These are phyloP conservation scores for Suhomyces panamericanus DNA, from an alignment of 1,139 yeast species.

Conservation along the genomic window DNA sequence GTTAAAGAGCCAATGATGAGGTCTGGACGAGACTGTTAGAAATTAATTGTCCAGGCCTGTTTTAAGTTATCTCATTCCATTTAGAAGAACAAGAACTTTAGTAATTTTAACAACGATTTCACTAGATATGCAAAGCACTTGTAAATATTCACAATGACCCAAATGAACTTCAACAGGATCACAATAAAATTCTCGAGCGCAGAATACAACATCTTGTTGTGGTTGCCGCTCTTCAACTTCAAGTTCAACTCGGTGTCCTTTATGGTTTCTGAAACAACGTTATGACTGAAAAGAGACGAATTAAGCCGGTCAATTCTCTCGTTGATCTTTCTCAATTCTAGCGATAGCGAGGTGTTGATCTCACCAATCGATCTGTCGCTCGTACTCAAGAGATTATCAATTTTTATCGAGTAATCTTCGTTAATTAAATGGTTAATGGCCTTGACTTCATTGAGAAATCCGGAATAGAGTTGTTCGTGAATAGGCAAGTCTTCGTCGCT, in stretches of 20 bases:
- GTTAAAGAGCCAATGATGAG: background rate
- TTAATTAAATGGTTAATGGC: constrained; percentile 41
- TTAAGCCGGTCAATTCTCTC: constrained; percentile 66
- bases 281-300: constrained; percentile 28
- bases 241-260: constrained; percentile 22
- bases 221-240: constrained; percentile 28
- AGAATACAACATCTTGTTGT: constrained; percentile 40
- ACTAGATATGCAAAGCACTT: constrained; percentile 39
- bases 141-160: constrained; percentile 68
- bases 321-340: constrained; percentile 68
- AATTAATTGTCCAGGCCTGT: no score
- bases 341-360: constrained; percentile 74
- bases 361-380: constrained; percentile 81
- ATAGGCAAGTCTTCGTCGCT: constrained; percentile 40
- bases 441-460: constrained; percentile 37
- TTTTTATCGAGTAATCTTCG: constrained; percentile 47
- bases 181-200: constrained; percentile 53
- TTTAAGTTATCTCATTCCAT: no score
- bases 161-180: constrained; percentile 61
- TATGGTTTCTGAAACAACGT: constrained; percentile 25
- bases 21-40: no score
- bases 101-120: constrained; percentile 34
- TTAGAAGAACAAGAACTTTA: constrained; percentile 31
- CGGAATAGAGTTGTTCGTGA: constrained; percentile 36
- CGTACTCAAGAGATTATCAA: constrained; percentile 65